Evolutionary conservation across 2,329 filamentous ascomycete genomes (phyloP), one percentile per base, ranked within the genome.

Genomic region (Fonsecaea erecta): DNA sequence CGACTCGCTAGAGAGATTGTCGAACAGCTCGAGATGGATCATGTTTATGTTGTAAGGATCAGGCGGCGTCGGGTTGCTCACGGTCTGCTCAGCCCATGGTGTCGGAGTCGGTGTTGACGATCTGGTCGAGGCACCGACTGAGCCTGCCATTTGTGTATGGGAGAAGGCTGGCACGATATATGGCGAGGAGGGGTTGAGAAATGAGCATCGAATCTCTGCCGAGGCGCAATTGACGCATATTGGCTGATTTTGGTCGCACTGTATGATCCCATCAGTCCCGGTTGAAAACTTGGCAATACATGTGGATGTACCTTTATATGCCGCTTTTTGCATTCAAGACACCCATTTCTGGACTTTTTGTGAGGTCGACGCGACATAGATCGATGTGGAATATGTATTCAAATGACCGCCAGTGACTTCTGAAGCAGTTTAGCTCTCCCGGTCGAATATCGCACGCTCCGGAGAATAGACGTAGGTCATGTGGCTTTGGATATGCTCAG

Each of bases 261-360:
- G 48, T 12, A 14, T 34, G 3, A 16, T 11, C 2, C 9, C 14
- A 12, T 54, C 9, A 21, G 48, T 64, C 43, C 28, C 9, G 21
- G 16, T 3, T 32, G 1, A 74, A 64, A 76, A 78, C 3, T 69
- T 68, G 34, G 32, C 32, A 66, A 1, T 74, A 73, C 68, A 73
- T 75, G 62, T 75, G 71, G 60, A 66, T 62, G 64, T 77, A 79
- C 34, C 77, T 71, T 48, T 73, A 80, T 76, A 62, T 77, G 78
- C 63, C 78, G 76, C 56, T 72, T 71, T 37, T 78, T 77, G 64
- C 78, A 80, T 70, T 75, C 77, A 62, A 74, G 73, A 69, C 78
- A 80, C 60, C 78, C 78, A 69, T 71, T 75, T 57, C 77, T 77
- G 67, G 75, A 77, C 67, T 78, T 78, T 52, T 69, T 74, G 66